Base-by-base conservation (phyloP, 129 eudicot genomes). In the Pulicaria dysenterica region DNA sequence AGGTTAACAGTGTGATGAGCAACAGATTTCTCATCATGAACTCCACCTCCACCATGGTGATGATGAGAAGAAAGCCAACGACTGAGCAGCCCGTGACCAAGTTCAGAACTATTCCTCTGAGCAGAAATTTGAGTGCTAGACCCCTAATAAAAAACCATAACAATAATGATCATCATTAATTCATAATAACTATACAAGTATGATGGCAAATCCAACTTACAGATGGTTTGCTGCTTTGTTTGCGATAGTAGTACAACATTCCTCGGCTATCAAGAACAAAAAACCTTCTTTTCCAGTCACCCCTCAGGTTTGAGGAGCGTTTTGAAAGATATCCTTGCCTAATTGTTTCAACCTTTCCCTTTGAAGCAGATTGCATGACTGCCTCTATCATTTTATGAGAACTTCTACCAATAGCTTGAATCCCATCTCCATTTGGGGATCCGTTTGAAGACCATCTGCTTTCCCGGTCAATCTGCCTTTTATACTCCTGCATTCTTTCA, bases 391-490 rank as follows among this genome's bases (percentile, higher is more conserved):
- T 84, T 83, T 93, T 93, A 79, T 93, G 98, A 12, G 98, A 93
- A 76, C 98, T 93, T 85, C 98, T 90, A 56, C 96, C 98, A 63
- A 93, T 85, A 62, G 98, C 89, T 81, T 93, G 98, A 78, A 93
- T 93, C 48, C 98, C 98, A 70, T 93, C 98, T 58, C 98, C 98
- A 58, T 90, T 90, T 42, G 98, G 98, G 73, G 98, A 93, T 59
- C 96, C 95, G 79, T 87, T 86, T 42, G 96, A 93, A 34, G 87
- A 85, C 90, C 90, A 93, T 63, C 95, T 80, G 83, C 95, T 93
- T 70, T 93, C 98, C 74, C 98, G 77, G 42, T 93, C 98, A 62
- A 93, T 85, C 83, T 89, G 98, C 75, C 98, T 70, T 75, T 90
- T 93, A 76, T 93, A 93, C 43, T 93, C 98, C 72, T 93, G 98